These are phyloP conservation scores for Gamsiella multidivaricata DNA, from an alignment of 192 early-diverging fungal species.

Conservation along the genomic window DNA sequence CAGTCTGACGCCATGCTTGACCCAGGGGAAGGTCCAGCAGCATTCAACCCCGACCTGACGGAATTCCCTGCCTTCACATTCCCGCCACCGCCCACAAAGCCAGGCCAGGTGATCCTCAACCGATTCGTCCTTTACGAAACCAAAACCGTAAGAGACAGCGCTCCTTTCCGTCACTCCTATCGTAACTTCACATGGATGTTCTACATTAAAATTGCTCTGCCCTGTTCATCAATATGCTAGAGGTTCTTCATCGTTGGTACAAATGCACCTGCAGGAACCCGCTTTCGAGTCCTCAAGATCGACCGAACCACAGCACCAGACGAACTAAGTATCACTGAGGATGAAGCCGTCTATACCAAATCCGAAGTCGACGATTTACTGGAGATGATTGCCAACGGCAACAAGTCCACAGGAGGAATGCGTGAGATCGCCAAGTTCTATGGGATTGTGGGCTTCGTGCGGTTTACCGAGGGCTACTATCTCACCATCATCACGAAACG, in stretches of 20 bases:
- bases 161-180: too few species aligned
- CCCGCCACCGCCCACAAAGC: constrained; percentile 38
- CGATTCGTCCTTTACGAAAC: constrained; percentile 91
- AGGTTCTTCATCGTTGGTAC: constrained; percentile 88
- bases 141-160: constrained; percentile 77
- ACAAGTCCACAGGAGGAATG: constrained; percentile 79
- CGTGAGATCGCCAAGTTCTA: constrained; percentile 73
- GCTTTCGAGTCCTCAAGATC: constrained; percentile 89
- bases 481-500: constrained; percentile 86
- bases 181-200: neutral
- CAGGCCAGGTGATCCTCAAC: constrained; percentile 65
- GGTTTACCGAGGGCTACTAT: constrained; percentile 94
- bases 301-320: constrained; percentile 75
- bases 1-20: neutral
- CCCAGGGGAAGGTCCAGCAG: neutral
- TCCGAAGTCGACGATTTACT: constrained; percentile 77
- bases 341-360: constrained; percentile 81
- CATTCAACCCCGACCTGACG: constrained; percentile 9
- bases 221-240: too few species aligned
- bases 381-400: constrained; percentile 81
- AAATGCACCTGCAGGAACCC: constrained; percentile 73
- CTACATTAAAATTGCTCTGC: neutral
- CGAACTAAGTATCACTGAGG: constrained; percentile 81
- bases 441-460: constrained; percentile 89
- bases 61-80: constrained; percentile 27